phyloP scores from a whole-genome alignment of 352 stramenopile species.

The Phytophthora parvispora region DNA sequence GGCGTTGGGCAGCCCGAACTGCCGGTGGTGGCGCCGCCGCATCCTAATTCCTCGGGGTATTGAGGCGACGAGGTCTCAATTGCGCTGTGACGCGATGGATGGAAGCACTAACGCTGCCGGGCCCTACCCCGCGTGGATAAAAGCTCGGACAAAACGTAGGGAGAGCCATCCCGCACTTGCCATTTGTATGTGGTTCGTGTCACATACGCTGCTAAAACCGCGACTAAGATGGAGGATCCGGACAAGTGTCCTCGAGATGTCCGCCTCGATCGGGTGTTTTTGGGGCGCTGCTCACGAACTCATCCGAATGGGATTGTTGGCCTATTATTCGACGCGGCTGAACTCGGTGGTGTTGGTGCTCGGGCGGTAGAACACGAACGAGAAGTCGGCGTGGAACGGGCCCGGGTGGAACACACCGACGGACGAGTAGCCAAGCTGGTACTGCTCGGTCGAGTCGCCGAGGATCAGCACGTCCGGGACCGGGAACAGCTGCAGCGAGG shows the following conservation, averaged over 20 bases:
- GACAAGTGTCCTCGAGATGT: conserved; percentile 5
- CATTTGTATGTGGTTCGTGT: conserved; percentile 21
- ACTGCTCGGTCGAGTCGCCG: conserved; percentile 86
- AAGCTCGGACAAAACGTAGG: conserved; percentile 3
- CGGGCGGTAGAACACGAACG: conserved; percentile 88
- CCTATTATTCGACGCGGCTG: conserved; percentile 75
- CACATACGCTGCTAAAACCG: conserved; percentile 20
- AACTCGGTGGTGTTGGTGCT: conserved; percentile 89
- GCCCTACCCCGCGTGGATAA: background rate
- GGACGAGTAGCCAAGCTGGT: conserved; percentile 84
- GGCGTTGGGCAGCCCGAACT: conserved; percentile 86
- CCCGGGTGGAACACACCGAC: conserved; percentile 87
- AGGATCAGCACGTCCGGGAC: conserved; percentile 92
- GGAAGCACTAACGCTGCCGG: conserved; percentile 5
- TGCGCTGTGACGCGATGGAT: conserved; percentile 17
- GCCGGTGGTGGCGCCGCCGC: conserved; percentile 62
- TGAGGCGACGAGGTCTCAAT: conserved; percentile 17
- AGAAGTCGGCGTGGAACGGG: conserved; percentile 87
- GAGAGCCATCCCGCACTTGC: conserved; percentile 3
- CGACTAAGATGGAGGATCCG: conserved; percentile 19
- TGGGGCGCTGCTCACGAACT: background rate
- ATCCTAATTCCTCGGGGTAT: conserved; percentile 22
- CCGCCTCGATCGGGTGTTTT: background rate
- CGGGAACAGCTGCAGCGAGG: conserved; percentile 93
- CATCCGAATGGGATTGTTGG: background rate